Percentiles rank a stretch among this genome's conserved stretches.
phyloP scores from a whole-genome alignment of 495 filamentous ascomycete genomes.

The Trypethelium eluteriae region DNA sequence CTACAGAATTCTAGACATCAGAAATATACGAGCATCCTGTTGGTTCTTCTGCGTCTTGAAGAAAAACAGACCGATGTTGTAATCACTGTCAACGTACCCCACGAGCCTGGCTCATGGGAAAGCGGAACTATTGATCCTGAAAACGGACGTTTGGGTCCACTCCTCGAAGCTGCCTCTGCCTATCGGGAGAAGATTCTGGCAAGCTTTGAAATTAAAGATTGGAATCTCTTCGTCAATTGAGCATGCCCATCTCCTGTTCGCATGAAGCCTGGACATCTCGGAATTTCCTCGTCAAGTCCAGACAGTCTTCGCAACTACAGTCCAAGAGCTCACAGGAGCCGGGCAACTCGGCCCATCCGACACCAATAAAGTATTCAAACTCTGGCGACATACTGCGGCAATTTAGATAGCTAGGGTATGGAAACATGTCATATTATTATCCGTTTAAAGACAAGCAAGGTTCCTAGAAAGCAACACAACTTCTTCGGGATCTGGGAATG shows the following conservation, averaged over 20 bases:
- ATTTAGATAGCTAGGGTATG: too few species aligned
- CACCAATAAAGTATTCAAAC: too few species aligned
- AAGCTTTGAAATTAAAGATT: conserved; percentile 71
- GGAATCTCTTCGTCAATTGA: conserved; percentile 58
- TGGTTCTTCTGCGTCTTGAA: conserved; percentile 65
- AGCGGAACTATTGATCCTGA: conserved; percentile 57
- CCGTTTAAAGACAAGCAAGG: too few species aligned
- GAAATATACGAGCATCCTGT: conserved; percentile 53
- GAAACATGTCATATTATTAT: too few species aligned
- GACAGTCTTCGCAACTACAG: too few species aligned
- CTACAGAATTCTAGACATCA: not conserved
- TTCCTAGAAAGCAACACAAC: too few species aligned
- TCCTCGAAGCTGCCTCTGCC: conserved; percentile 56
- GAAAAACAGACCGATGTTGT: conserved; percentile 75
- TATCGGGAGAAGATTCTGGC: conserved; percentile 54
- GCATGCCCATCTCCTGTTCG: not conserved
- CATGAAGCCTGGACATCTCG: not conserved
- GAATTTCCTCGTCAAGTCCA: too few species aligned
- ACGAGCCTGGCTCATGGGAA: conserved; percentile 56
- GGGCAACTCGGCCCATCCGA: too few species aligned
- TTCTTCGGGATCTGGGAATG: too few species aligned
- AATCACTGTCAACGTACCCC: conserved; percentile 82
- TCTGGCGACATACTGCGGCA: too few species aligned
- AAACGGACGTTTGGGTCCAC: conserved; percentile 51
- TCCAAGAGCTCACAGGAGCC: too few species aligned